Conservation (phyloP, 352 stramenopile genomes). For the Phytophthora cryptogea region DNA sequence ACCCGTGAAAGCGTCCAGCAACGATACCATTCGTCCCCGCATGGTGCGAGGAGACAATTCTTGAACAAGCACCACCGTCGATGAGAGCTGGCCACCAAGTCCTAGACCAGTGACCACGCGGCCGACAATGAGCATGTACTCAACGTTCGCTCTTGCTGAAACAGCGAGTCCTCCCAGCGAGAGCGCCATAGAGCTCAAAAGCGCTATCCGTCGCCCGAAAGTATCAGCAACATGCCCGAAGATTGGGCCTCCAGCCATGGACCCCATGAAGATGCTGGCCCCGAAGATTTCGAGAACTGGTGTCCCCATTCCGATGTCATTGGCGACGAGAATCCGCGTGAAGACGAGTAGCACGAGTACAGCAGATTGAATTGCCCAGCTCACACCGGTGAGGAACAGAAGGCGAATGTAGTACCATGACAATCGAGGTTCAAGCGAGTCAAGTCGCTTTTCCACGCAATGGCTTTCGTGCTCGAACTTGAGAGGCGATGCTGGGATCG, state of each 20-base stretch:
- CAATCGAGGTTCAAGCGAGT: constrained; percentile 15
- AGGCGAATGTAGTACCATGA: constrained; percentile 34
- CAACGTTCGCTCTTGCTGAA: constrained; percentile 14
- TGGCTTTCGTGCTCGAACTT: background rate
- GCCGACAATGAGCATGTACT: constrained; percentile 11
- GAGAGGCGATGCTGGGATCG: constrained; percentile 3
- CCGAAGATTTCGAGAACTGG: constrained; percentile 27
- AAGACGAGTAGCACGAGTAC: constrained; percentile 41
- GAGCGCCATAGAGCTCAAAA: constrained; percentile 29
- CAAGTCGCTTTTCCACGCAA: constrained; percentile 1
- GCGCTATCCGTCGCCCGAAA: constrained; percentile 22
- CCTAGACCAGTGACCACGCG: constrained; percentile 35
- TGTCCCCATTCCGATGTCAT: constrained; percentile 23
- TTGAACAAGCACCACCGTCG: constrained; percentile 29
- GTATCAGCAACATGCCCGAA: constrained; percentile 31
- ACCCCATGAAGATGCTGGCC: constrained; percentile 15
- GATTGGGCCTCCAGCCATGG: constrained; percentile 30
- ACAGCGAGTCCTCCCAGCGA: constrained; percentile 29
- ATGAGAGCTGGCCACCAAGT: constrained; percentile 37
- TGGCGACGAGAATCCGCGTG: constrained; percentile 23
- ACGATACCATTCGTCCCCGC: constrained; percentile 27
- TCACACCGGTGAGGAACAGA: constrained; percentile 26
- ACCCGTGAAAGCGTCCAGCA: constrained; percentile 34
- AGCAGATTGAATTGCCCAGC: constrained; percentile 37
- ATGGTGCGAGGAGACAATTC: constrained; percentile 29